Evolutionary conservation across 768 basidiomycete species (phyloP).

Genomic region (Tulasnella calospora): DNA sequence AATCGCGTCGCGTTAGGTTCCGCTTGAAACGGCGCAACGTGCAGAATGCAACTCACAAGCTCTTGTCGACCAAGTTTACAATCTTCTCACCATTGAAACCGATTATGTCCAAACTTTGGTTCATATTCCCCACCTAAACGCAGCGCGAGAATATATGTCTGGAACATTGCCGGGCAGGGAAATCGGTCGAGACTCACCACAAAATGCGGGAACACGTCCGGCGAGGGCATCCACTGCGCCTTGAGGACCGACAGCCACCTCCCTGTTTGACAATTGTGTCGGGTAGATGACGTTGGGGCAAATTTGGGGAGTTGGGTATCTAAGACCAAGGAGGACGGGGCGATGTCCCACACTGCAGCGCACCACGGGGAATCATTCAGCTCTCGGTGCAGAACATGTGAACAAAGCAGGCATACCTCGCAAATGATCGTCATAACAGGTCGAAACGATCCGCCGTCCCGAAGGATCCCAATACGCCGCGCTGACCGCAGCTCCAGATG

Average conservation of each 20-base stretch:
- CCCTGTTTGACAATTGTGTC: slow-evolving; percentile 79
- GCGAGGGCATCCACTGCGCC: slow-evolving; percentile 74
- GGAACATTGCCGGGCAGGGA: background rate
- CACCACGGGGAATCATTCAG: background rate
- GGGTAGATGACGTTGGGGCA: slow-evolving; percentile 56
- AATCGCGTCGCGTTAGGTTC: background rate
- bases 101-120: slow-evolving; percentile 69
- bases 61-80: slow-evolving; percentile 34
- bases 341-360: slow-evolving; percentile 70
- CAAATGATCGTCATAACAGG: slow-evolving; percentile 75
- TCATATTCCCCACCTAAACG: slow-evolving; percentile 67
- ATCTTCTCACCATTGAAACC: slow-evolving; percentile 75
- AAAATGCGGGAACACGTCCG: slow-evolving; percentile 77
- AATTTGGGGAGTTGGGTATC: slow-evolving; percentile 51
- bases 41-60: background rate
- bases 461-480: slow-evolving; percentile 83
- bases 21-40: background rate
- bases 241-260: slow-evolving; percentile 75
- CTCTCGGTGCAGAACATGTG: background rate
- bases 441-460: slow-evolving; percentile 74
- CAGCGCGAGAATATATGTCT: slow-evolving; percentile 10
- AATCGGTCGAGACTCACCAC: slow-evolving; percentile 48
- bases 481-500: slow-evolving; percentile 70
- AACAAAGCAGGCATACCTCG: slow-evolving; percentile 48
- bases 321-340: slow-evolving; percentile 46